A percentile compares a stretch with the other conserved stretches of the same genome.
These are phyloP conservation scores for Candida endomychidarum DNA, from an alignment of 805 yeast species.

Conservation along the genomic window DNA sequence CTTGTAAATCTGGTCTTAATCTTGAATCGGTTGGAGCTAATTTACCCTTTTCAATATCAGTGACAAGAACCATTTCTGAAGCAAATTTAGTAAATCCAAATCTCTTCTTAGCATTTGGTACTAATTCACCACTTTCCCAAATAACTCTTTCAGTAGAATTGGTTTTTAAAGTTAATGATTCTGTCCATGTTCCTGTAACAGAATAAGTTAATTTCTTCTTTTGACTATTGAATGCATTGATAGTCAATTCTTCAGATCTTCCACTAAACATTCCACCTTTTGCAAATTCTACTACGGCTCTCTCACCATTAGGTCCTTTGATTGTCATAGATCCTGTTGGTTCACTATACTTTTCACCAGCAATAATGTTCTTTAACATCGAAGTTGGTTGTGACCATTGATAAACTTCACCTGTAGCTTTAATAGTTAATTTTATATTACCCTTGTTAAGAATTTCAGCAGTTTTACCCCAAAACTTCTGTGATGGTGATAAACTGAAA, in stretches of 20 bases:
- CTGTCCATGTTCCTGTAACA: conserved; percentile 86
- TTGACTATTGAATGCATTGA: conserved; percentile 41
- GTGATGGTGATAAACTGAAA: conserved; percentile 70
- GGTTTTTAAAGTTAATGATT: conserved; percentile 48
- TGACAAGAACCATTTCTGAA: conserved; percentile 77
- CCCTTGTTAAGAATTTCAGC: conserved; percentile 83
- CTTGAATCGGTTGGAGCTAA: conserved; percentile 90
- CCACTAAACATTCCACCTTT: conserved; percentile 81
- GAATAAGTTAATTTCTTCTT: conserved; percentile 38
- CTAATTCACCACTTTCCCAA: conserved; percentile 72
- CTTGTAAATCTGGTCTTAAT: conserved; percentile 78
- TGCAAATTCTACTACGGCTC: conserved; percentile 72
- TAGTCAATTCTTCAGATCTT: conserved; percentile 67
- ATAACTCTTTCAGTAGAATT: conserved; percentile 44
- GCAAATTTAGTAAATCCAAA: conserved; percentile 88
- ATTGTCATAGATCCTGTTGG: conserved; percentile 72
- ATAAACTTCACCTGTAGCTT: conserved; percentile 66
- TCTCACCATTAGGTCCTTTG: conserved; percentile 64
- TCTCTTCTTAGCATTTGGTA: conserved; percentile 57
- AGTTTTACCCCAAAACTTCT: conserved; percentile 94
- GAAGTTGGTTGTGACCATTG: conserved; percentile 84
- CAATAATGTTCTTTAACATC: conserved; percentile 79
- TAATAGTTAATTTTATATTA: conserved; percentile 53
- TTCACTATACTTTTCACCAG: conserved; percentile 93
- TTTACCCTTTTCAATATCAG: conserved; percentile 59